These are phyloP conservation scores for Spergularia azorica DNA, from an alignment of 179 eudicot species.

Conservation along the genomic window DNA sequence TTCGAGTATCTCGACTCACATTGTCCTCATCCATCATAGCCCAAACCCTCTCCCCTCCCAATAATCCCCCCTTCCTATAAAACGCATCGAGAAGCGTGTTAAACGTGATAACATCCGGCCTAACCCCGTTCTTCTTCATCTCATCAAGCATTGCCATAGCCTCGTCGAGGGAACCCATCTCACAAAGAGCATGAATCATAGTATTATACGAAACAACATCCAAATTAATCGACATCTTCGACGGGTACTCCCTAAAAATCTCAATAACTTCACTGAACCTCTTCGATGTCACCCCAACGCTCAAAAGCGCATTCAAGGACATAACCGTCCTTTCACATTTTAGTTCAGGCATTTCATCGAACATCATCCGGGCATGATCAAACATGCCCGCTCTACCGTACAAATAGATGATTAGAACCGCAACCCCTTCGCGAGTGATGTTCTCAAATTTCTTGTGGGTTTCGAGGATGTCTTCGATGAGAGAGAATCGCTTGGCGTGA, in stretches of 20 bases:
- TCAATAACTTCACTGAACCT: conserved; percentile 18
- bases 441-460: background rate
- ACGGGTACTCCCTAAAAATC: background rate
- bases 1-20: conserved; percentile 22
- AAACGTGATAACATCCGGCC: conserved; percentile 26
- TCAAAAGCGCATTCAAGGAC: conserved; percentile 32
- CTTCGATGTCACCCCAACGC: conserved; percentile 25
- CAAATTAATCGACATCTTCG: conserved; percentile 6
- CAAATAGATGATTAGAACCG: conserved; percentile 16
- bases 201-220: conserved; percentile 29
- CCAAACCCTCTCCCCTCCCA: conserved; percentile 34
- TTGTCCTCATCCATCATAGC: conserved; percentile 27
- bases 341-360: conserved; percentile 42
- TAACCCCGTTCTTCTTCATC: conserved; percentile 26
- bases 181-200: conserved; percentile 28
- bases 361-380: conserved; percentile 38
- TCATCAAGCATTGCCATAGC: conserved; percentile 28
- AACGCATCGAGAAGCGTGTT: conserved; percentile 27
- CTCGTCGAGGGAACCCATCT: conserved; percentile 27
- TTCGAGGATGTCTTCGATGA: conserved; percentile 31
- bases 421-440: conserved; percentile 29
- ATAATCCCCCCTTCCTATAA: conserved; percentile 27
- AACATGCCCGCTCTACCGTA: conserved; percentile 38
- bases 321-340: conserved; percentile 23
- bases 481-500: conserved; percentile 11